Conservation (phyloP, 2,329 filamentous ascomycete species). For the Daldinia sp. region DNA sequence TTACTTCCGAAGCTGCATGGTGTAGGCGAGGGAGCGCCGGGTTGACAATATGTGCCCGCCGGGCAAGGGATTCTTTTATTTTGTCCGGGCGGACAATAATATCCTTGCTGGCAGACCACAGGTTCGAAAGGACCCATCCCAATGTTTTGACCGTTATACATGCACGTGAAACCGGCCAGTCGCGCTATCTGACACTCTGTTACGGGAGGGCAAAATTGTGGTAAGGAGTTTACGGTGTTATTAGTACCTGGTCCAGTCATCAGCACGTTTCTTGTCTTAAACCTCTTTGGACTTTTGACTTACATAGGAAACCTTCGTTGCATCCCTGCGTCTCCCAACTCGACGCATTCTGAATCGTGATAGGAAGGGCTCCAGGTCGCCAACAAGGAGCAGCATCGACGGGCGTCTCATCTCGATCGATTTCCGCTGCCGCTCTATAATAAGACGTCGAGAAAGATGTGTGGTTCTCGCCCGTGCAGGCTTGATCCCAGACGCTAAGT, state of each 20-base stretch:
- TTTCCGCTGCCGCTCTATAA: slow-evolving; percentile 52
- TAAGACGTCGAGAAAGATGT: slow-evolving; percentile 58
- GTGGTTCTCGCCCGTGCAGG: slow-evolving; percentile 58
- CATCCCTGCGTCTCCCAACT: slow-evolving; percentile 56
- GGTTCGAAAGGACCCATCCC: slow-evolving; percentile 64
- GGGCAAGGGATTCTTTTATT: slow-evolving; percentile 59
- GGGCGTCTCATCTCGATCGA: slow-evolving; percentile 47
- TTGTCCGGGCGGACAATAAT: slow-evolving; percentile 61
- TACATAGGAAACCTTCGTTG: slow-evolving; percentile 58
- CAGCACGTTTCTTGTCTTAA: slow-evolving; percentile 18
- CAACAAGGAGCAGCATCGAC: slow-evolving; percentile 57
- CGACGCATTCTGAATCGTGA: slow-evolving; percentile 55
- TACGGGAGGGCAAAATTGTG: slow-evolving; percentile 59
- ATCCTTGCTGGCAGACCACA: slow-evolving; percentile 61
- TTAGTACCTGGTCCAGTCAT: slow-evolving; percentile 53
- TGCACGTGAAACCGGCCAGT: slow-evolving; percentile 53
- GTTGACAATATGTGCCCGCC: slow-evolving; percentile 63
- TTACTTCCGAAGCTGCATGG: slow-evolving; percentile 60
- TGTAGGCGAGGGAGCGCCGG: slow-evolving; percentile 61
- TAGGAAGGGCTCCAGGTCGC: slow-evolving; percentile 55
- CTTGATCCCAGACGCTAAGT: slow-evolving; percentile 55
- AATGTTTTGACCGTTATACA: slow-evolving; percentile 52
- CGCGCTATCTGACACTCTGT: slow-evolving; percentile 55
- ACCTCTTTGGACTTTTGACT: slow-evolving; percentile 33
- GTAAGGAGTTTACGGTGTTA: slow-evolving; percentile 61